Evolutionary conservation across 345 rosid genomes (phyloP), one percentile per base, ranked within the genome.

Genomic region (Gossypium mustelinum): DNA sequence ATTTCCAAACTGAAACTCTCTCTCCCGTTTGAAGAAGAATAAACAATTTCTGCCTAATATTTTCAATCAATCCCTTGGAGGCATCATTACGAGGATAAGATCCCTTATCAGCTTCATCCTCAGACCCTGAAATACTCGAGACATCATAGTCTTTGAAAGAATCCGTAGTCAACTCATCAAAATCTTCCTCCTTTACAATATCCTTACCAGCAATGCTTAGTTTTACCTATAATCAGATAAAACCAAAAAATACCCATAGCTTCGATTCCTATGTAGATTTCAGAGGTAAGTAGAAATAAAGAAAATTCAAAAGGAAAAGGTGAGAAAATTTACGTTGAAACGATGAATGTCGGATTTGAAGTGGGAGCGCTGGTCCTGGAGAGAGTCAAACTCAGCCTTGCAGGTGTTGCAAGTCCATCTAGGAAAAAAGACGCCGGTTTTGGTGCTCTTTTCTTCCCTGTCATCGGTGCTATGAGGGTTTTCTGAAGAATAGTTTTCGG

Each of bases 341-440:
- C 64, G 64, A 60, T 60, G 64, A 60, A 60, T 60, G 41, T 60
- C 41, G 64, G 64, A 60, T 60, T 60, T 60, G 41, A 60, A 60
- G 64, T 60, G 64, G 43, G 43, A 60, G 10, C 64, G 64, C 43
- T 60, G 64, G 64, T 91, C 94, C 68, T 73, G 88, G 60, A 91
- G 98, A 64, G 93, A 93, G 20, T 86, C 86, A 81, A 95, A 93
- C 79, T 89, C 99, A 34, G 83, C 86, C 84, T 83, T 82, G 83
- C 99, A 95, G 69, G 88, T 89, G 75, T 91, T 88, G 84, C 99
- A 95, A 25, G 98, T 95, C 97, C 93, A 95, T 79, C 98, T 82
- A 56, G 82, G 81, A 52, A 86, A 61, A 72, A 65, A 72, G 22
- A 70, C 81, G 50, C 73, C 88, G 67, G 70, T 80, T 54, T 59